Percentiles rank a stretch among this genome's conserved stretches.
Conservation (phyloP, 1,139 yeast genomes). For the Suhomyces bribrorum region DNA sequence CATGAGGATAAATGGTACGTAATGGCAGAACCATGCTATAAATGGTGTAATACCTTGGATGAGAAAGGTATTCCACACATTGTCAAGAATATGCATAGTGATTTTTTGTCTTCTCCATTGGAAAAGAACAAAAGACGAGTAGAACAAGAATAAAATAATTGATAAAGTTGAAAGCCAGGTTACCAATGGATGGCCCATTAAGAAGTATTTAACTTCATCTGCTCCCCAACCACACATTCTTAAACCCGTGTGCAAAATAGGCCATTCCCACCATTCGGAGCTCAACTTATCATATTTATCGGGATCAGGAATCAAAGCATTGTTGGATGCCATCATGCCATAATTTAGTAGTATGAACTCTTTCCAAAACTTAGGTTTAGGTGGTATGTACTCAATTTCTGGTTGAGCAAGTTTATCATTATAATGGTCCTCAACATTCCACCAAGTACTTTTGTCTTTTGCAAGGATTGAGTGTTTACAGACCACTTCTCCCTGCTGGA, state of each 20-base stretch:
- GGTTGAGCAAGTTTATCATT: slow-evolving; percentile 47
- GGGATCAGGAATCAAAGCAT: slow-evolving; percentile 71
- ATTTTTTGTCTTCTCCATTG: slow-evolving; percentile 38
- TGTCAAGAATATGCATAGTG: slow-evolving; percentile 18
- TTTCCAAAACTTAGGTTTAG: slow-evolving; percentile 67
- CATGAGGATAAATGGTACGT: slow-evolving; percentile 35
- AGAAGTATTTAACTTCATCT: slow-evolving; percentile 51
- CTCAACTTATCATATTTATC: slow-evolving; percentile 67
- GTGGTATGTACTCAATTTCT: slow-evolving; percentile 50
- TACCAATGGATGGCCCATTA: slow-evolving; percentile 67
- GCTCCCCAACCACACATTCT: slow-evolving; percentile 71
- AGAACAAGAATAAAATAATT: slow-evolving; percentile 23
- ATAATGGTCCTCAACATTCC: slow-evolving; percentile 74
- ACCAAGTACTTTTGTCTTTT: slow-evolving; percentile 71
- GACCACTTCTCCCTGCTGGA: slow-evolving; percentile 76
- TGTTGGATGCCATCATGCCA: slow-evolving; percentile 80
- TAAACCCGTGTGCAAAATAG: slow-evolving; percentile 59
- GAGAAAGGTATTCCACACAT: slow-evolving; percentile 27
- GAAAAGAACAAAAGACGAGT: slow-evolving; percentile 19
- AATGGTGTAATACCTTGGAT: slow-evolving; percentile 35
- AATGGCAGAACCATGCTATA: slow-evolving; percentile 36
- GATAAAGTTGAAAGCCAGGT: slow-evolving; percentile 57
- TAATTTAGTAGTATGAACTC: slow-evolving; percentile 69
- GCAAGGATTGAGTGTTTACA: slow-evolving; percentile 55
- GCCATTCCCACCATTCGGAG: slow-evolving; percentile 85